A percentile compares a stretch with the other conserved stretches of the same genome.
phyloP scores from a whole-genome alignment of 139 green algal species.

The Coccomyxa sp. region DNA sequence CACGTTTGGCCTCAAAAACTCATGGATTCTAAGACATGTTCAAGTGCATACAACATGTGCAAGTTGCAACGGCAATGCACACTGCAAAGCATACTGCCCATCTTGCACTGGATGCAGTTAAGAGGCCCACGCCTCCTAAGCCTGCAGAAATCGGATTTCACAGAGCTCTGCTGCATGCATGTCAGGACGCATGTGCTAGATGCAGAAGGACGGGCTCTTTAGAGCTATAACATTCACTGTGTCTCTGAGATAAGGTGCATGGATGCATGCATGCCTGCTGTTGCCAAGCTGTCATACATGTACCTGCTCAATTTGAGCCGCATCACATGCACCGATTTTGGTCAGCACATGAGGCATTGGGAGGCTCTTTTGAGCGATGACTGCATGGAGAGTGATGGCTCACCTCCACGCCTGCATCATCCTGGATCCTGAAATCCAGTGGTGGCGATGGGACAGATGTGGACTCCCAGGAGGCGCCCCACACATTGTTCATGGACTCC shows the following conservation, averaged over 20 bases:
- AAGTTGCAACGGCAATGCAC: neutral
- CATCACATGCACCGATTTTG: neutral
- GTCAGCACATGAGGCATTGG: neutral
- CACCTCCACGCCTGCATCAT: slow-evolving; percentile 22
- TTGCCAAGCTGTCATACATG: too few species aligned
- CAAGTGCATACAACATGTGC: neutral
- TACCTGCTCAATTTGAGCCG: neutral
- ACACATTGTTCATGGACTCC: slow-evolving; percentile 33
- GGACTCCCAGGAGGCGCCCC: slow-evolving; percentile 41
- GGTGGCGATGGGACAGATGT: slow-evolving; percentile 6
- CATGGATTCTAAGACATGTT: neutral
- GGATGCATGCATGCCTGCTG: too few species aligned
- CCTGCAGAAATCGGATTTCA: too few species aligned
- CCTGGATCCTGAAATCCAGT: slow-evolving; percentile 28
- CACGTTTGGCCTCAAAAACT: too few species aligned
- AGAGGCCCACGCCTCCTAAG: too few species aligned
- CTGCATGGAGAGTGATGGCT: neutral
- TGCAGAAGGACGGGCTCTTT: neutral
- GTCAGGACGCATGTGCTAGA: neutral
- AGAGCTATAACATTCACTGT: neutral
- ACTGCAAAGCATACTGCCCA: neutral
- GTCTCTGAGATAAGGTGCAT: too few species aligned
- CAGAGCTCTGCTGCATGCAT: neutral
- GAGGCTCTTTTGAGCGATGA: too few species aligned
- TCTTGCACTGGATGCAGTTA: too few species aligned